Evolutionary conservation across 768 basidiomycete genomes (phyloP).

Genomic region (Auricularia sp.): DNA sequence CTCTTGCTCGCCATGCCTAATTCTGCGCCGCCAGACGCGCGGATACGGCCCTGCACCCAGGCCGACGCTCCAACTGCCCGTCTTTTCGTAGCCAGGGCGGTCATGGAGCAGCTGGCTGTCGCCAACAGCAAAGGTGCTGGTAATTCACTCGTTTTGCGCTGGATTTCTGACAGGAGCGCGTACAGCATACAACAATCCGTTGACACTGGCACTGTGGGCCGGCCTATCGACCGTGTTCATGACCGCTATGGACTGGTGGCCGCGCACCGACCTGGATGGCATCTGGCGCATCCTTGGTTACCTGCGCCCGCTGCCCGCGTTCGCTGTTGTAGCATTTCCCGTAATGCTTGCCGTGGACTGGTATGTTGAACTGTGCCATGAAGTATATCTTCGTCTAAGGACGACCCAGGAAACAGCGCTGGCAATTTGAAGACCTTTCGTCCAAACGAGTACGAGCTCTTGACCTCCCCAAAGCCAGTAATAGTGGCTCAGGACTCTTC

Average conservation of each 20-base stretch:
- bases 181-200: constrained; percentile 45
- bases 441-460: constrained; percentile 40
- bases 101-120: constrained; percentile 54
- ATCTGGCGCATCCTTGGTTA: constrained; percentile 29
- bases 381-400: background rate
- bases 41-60: constrained; percentile 42
- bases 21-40: constrained; percentile 18
- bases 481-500: constrained; percentile 59
- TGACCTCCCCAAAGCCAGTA: constrained; percentile 44
- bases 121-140: constrained; percentile 53
- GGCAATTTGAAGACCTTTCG: constrained; percentile 47
- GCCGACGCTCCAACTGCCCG: constrained; percentile 50
- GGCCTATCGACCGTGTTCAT: constrained; percentile 48
- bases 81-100: constrained; percentile 54
- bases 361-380: constrained; percentile 26
- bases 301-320: constrained; percentile 51
- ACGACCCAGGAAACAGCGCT: constrained; percentile 53
- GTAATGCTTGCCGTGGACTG: constrained; percentile 62
- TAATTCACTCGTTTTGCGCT: background rate
- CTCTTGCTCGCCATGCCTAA: no score
- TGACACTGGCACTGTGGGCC: constrained; percentile 53
- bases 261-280: constrained; percentile 23
- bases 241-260: constrained; percentile 60
- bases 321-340: constrained; percentile 53
- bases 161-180: background rate